Evolutionary conservation across 2,329 filamentous ascomycete species (phyloP).

Genomic region (Cercospora canescens): DNA sequence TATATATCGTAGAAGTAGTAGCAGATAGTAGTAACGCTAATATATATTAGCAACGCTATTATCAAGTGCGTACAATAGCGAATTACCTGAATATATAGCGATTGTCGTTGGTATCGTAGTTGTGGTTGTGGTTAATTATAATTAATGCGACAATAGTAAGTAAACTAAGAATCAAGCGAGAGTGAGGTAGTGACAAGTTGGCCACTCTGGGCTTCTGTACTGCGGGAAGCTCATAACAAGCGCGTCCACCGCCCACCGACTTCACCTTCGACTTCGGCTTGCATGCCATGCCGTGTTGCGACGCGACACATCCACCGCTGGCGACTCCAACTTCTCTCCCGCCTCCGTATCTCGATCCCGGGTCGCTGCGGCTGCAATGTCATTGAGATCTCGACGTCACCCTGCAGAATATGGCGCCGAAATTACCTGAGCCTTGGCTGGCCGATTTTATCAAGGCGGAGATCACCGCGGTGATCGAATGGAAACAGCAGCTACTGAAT

Average conservation of each 20-base stretch:
- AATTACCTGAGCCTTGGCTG: conserved; percentile 32
- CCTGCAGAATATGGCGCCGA: conserved; percentile 19
- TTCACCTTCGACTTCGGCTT: background rate
- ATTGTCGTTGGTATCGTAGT: too few relatives aligned
- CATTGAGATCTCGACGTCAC: background rate
- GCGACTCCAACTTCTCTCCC: background rate
- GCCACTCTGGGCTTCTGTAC: too few relatives aligned
- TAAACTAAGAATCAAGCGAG: too few relatives aligned
- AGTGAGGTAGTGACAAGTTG: too few relatives aligned
- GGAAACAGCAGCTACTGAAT: conserved; percentile 22
- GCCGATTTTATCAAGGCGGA: conserved; percentile 28
- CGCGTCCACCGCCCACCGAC: background rate
- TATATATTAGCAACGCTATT: too few relatives aligned
- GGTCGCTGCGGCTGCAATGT: conserved; percentile 6
- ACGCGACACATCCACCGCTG: background rate
- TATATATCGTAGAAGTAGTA: too few relatives aligned
- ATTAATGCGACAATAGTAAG: too few relatives aligned
- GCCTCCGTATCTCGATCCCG: background rate
- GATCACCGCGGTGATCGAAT: conserved; percentile 29
- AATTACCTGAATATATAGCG: too few relatives aligned
- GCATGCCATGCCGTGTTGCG: background rate
- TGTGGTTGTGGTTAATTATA: too few relatives aligned
- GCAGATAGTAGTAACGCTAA: too few relatives aligned
- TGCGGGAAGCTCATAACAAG: background rate
- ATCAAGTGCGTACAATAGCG: too few relatives aligned